phyloP scores from a whole-genome alignment of 73 alveolate species.

The Uronychia binucleata region DNA sequence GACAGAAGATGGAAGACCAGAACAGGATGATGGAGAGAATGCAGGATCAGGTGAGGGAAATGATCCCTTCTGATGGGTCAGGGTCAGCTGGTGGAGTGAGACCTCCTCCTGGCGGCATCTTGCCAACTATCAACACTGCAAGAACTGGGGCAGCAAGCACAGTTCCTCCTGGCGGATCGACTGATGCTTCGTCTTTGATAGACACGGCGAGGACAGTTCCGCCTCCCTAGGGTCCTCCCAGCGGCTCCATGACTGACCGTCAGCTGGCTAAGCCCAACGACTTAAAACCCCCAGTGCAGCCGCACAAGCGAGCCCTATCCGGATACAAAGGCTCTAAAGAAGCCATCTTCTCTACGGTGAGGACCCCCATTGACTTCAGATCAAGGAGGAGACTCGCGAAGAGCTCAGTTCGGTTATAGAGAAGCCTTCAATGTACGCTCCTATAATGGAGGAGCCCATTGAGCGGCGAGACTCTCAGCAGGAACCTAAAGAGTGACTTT shows the following conservation, averaged over 20 bases:
- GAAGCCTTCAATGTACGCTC: neutral
- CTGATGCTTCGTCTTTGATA: neutral
- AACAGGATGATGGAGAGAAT: slow-evolving; percentile 25
- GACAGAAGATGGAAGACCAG: slow-evolving; percentile 33
- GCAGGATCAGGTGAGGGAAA: neutral
- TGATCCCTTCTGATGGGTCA: neutral
- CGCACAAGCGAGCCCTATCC: neutral
- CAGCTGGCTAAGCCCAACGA: neutral
- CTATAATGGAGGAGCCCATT: neutral
- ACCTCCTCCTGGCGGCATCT: neutral
- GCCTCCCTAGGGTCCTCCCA: neutral
- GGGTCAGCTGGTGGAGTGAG: neutral
- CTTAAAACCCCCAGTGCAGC: neutral
- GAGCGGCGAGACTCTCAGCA: neutral
- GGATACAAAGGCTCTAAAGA: neutral
- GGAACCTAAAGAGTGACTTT: too few species aligned
- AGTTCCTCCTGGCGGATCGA: neutral
- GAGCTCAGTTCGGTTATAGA: neutral
- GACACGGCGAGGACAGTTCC: neutral
- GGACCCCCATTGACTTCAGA: neutral
- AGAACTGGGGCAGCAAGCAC: neutral
- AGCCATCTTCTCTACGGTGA: neutral
- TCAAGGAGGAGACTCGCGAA: neutral
- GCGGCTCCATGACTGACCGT: neutral
- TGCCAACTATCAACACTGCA: neutral